phyloP scores from a whole-genome alignment of 2,329 filamentous ascomycete species.

The Tolypocladium album region DNA sequence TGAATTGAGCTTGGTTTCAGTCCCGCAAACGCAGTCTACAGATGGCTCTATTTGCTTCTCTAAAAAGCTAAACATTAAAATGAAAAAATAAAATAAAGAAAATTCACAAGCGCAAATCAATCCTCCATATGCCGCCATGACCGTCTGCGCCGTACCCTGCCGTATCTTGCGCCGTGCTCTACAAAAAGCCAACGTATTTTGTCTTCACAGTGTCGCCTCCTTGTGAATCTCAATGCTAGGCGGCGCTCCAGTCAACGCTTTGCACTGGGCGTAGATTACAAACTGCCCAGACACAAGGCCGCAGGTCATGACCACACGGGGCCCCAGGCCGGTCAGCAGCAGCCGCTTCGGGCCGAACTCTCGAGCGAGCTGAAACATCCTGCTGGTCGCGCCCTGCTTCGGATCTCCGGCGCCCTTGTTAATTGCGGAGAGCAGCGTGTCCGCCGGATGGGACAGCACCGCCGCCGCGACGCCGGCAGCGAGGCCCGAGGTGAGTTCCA shows the following conservation, averaged over 20 bases:
- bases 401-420: conserved; percentile 43
- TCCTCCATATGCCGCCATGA: background rate
- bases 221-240: conserved; percentile 43
- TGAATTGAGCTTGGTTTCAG: background rate
- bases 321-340: conserved; percentile 35
- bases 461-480: conserved; percentile 83
- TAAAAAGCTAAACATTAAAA: too few relatives aligned
- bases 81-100: too few relatives aligned
- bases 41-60: background rate
- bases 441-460: conserved; percentile 80
- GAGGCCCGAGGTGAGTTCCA: conserved; percentile 80
- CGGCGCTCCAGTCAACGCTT: conserved; percentile 39
- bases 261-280: conserved; percentile 45
- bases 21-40: background rate
- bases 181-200: background rate
- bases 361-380: conserved; percentile 39
- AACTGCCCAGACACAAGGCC: conserved; percentile 42
- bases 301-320: conserved; percentile 42
- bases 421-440: conserved; percentile 47
- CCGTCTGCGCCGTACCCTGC: background rate
- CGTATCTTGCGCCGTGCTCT: background rate
- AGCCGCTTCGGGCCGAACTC: conserved; percentile 40
- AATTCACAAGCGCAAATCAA: background rate
- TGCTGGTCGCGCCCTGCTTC: conserved; percentile 33
- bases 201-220: conserved; percentile 19